A percentile compares a stretch with the other conserved stretches of the same genome.
These are phyloP conservation scores for Camelina hispida DNA, from an alignment of 345 rosid genomes.

Conservation along the genomic window DNA sequence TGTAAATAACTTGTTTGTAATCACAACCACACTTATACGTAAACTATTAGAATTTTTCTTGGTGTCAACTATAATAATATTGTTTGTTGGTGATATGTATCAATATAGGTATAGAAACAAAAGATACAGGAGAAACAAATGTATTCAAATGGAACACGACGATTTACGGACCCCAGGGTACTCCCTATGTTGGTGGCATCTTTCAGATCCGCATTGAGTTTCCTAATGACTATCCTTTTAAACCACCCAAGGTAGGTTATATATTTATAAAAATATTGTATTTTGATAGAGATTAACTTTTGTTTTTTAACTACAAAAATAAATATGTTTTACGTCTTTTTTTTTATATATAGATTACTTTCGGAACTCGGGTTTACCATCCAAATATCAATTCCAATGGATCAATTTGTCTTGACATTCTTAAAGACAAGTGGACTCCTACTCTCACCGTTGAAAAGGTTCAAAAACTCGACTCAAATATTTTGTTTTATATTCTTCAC, in stretches of 20 bases:
- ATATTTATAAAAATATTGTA: neutral
- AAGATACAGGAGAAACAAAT: no score
- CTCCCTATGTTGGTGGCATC: slow-evolving; percentile 31
- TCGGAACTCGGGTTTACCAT: neutral
- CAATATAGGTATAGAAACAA: neutral
- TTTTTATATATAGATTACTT: neutral
- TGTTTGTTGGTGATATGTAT: neutral
- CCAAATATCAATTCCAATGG: neutral
- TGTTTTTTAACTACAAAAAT: neutral
- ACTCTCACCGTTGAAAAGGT: neutral
- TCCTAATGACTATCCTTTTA: slow-evolving; percentile 24
- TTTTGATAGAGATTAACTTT: neutral
- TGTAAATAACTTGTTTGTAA: no score
- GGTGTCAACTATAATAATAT: neutral
- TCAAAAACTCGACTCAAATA: neutral
- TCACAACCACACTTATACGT: neutral
- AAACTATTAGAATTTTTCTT: no score
- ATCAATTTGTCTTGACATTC: neutral
- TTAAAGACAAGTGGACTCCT: neutral
- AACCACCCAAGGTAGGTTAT: slow-evolving; percentile 28
- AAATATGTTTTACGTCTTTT: no score
- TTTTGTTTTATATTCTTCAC: neutral
- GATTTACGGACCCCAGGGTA: slow-evolving; percentile 5
- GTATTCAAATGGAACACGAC: slow-evolving; percentile 15
- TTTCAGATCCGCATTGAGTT: slow-evolving; percentile 7